Percentiles rank a stretch among this genome's conserved stretches.
These are phyloP conservation scores for Glycine soja DNA, from an alignment of 306 rosid genomes.

Conservation along the genomic window DNA sequence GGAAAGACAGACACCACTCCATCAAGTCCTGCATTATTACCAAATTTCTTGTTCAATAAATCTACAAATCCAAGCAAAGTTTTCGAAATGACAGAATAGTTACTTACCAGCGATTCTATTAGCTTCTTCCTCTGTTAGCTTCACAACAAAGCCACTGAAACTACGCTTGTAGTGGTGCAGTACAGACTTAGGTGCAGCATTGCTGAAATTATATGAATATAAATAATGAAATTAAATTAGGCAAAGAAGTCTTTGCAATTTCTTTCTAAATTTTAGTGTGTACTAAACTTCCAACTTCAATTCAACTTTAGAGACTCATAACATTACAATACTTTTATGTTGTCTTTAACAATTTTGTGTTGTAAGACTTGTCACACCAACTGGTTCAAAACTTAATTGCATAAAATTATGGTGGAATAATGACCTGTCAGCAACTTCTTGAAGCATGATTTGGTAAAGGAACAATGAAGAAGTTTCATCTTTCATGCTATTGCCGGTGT, in stretches of 20 bases:
- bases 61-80: background rate
- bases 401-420: background rate
- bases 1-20: constrained; percentile 67
- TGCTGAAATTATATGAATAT: constrained; percentile 18
- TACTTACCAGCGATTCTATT: constrained; percentile 46
- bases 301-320: background rate
- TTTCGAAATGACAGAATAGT: background rate
- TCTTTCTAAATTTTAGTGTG: background rate
- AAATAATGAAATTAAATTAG: background rate
- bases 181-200: constrained; percentile 36
- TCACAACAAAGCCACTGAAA: constrained; percentile 56
- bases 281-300: background rate
- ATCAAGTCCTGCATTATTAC: constrained; percentile 45
- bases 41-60: background rate
- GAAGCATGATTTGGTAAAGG: constrained; percentile 45
- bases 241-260: background rate
- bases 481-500: constrained; percentile 43
- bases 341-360: background rate
- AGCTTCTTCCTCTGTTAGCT: constrained; percentile 53
- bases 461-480: constrained; percentile 39
- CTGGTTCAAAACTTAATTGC: background rate
- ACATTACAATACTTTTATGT: constrained; percentile 3
- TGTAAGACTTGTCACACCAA: background rate
- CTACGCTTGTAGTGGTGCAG: constrained; percentile 55
- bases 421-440: constrained; percentile 53